Evolutionary conservation across 1,284 basidiomycete genomes (phyloP).

Genomic region (Ganoderma boninense): DNA sequence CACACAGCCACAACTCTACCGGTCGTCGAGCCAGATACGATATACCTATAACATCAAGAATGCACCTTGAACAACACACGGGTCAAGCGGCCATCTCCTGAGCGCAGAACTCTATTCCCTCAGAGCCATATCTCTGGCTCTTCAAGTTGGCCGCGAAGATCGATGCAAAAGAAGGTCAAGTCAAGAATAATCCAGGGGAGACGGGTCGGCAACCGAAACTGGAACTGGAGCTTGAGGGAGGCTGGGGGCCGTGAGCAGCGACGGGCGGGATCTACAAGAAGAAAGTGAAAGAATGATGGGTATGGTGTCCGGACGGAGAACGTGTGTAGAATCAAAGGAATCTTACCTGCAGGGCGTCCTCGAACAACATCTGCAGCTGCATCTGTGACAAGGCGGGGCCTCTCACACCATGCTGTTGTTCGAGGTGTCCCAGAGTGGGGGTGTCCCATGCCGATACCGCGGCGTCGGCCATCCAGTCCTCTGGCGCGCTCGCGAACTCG

Average conservation of each 20-base stretch:
- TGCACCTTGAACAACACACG: no score
- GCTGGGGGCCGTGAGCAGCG: neutral
- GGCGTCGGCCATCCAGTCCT: neutral
- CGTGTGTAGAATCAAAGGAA: no score
- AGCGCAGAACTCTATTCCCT: neutral
- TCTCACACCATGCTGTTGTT: neutral
- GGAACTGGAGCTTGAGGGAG: neutral
- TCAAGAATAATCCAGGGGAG: neutral
- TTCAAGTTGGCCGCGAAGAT: neutral
- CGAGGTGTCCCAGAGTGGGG: neutral
- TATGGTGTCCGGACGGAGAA: neutral
- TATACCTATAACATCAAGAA: no score
- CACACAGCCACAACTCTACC: no score
- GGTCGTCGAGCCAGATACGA: no score
- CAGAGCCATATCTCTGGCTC: neutral
- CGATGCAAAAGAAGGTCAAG: neutral
- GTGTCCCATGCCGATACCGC: neutral
- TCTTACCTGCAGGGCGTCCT: neutral
- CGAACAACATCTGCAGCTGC: neutral
- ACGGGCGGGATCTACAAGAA: neutral
- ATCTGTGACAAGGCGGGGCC: neutral
- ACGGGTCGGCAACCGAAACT: no score
- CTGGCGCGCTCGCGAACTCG: neutral
- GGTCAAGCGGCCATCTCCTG: no score
- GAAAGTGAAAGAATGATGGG: neutral